A percentile compares a stretch with the other conserved stretches of the same genome.
phyloP scores from a whole-genome alignment of 169 alveolate species.

The Sarcocystis neurona region DNA sequence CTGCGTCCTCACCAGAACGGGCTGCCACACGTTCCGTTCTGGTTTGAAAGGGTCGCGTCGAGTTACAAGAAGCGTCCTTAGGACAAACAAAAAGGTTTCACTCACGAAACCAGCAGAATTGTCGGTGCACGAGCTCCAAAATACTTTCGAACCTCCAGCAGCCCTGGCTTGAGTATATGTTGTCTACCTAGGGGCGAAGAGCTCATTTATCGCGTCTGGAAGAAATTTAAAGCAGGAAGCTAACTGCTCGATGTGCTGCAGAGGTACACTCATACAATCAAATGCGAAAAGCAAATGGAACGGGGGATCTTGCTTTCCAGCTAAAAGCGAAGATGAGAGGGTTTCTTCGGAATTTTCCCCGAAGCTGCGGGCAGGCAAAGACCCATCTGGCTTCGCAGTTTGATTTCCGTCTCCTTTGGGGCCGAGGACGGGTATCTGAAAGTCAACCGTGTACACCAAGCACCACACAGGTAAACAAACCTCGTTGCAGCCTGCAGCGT shows the following conservation, averaged over 20 bases:
- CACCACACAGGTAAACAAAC: not conserved
- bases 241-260: slow-evolving; percentile 11
- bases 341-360: not conserved
- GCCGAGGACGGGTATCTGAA: no score
- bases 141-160: not conserved
- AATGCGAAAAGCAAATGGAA: slow-evolving; percentile 39
- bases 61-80: no score
- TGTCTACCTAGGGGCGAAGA: not conserved
- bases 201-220: slow-evolving; percentile 42
- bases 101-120: no score
- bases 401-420: slow-evolving; percentile 12
- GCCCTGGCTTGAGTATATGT: not conserved
- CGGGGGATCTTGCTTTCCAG: not conserved
- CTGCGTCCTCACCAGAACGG: no score
- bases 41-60: no score
- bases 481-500: no score
- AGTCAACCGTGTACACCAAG: not conserved
- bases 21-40: no score
- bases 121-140: no score
- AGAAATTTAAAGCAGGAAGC: slow-evolving; percentile 42
- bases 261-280: slow-evolving; percentile 55
- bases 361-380: not conserved
- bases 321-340: not conserved
- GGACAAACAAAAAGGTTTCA: no score
- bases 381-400: slow-evolving; percentile 3